Evolutionary conservation across 176 grass and related monocot species (phyloP).

Genomic region (Miscanthus lutarioriparius): DNA sequence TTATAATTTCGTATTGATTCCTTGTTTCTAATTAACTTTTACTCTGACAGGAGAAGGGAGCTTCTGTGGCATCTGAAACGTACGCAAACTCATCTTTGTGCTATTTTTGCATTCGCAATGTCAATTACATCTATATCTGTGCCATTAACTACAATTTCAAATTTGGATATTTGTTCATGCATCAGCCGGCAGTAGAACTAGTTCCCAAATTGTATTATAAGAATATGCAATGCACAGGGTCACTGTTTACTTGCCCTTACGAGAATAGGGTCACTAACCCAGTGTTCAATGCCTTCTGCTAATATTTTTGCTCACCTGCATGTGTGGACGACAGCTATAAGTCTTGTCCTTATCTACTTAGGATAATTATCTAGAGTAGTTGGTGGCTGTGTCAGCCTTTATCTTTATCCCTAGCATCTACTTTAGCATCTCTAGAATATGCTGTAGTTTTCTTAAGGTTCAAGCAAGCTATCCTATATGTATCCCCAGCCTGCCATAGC

Average conservation of each 20-base stretch:
- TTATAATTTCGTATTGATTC: not conserved
- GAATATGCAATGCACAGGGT: not conserved
- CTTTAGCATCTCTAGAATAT: no score
- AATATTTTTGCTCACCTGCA: not conserved
- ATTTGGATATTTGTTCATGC: constrained; percentile 30
- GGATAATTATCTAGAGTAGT: no score
- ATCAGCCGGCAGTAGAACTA: not conserved
- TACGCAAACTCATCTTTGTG: constrained; percentile 32
- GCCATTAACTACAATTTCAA: not conserved
- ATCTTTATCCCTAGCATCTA: no score
- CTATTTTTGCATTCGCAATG: not conserved
- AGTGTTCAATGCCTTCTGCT: not conserved
- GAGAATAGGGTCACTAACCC: not conserved
- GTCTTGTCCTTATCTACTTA: no score
- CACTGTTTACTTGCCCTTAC: not conserved
- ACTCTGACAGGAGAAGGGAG: constrained; percentile 43
- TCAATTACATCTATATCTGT: constrained; percentile 8
- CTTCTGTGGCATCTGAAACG: constrained; percentile 43
- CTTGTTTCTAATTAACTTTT: constrained; percentile 27
- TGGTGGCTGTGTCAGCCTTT: no score
- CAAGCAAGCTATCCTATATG: no score
- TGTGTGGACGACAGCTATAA: no score
- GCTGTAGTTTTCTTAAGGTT: no score
- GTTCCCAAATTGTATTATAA: not conserved
- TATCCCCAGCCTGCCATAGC: no score